These are phyloP conservation scores for Kodamaea alishanica DNA, from an alignment of 1,139 yeast species.

Conservation along the genomic window DNA sequence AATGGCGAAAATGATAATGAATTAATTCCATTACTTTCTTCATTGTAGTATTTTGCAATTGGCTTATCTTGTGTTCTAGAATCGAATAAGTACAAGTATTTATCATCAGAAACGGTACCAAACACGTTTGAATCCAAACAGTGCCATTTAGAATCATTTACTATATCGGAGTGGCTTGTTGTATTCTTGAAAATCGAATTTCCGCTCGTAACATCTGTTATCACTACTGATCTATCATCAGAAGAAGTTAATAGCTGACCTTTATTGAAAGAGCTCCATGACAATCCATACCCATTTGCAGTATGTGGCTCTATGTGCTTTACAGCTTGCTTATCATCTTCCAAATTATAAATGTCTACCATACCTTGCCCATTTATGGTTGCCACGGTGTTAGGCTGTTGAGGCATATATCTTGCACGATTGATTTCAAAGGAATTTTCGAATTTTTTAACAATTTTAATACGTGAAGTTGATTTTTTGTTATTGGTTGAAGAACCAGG, in stretches of 20 bases:
- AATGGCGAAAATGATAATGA: slow-evolving; percentile 63
- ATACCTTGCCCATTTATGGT: slow-evolving; percentile 77
- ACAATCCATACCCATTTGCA: slow-evolving; percentile 69
- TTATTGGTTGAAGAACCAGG: slow-evolving; percentile 39
- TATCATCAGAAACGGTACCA: slow-evolving; percentile 73
- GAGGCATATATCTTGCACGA: slow-evolving; percentile 81
- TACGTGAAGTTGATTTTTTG: slow-evolving; percentile 41
- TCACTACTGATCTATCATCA: slow-evolving; percentile 59
- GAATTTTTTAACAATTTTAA: slow-evolving; percentile 59
- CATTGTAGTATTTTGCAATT: slow-evolving; percentile 28
- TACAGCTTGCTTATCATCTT: slow-evolving; percentile 22
- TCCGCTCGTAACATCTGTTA: slow-evolving; percentile 46
- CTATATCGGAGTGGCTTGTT: slow-evolving; percentile 51
- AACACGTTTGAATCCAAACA: slow-evolving; percentile 45
- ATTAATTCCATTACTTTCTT: slow-evolving; percentile 49
- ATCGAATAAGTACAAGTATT: slow-evolving; percentile 42
- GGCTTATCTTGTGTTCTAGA: slow-evolving; percentile 27
- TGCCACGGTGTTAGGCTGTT: slow-evolving; percentile 62
- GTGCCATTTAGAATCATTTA: slow-evolving; percentile 76
- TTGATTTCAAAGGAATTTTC: slow-evolving; percentile 62
- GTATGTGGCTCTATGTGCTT: slow-evolving; percentile 50
- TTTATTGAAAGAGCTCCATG: slow-evolving; percentile 51
- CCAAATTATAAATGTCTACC: slow-evolving; percentile 59
- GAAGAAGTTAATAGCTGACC: slow-evolving; percentile 58
- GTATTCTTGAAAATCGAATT: slow-evolving; percentile 18